A percentile compares a stretch with the other conserved stretches of the same genome.
Conservation (phyloP, 2,329 filamentous ascomycete species). For the Botrytis sinoallii region DNA sequence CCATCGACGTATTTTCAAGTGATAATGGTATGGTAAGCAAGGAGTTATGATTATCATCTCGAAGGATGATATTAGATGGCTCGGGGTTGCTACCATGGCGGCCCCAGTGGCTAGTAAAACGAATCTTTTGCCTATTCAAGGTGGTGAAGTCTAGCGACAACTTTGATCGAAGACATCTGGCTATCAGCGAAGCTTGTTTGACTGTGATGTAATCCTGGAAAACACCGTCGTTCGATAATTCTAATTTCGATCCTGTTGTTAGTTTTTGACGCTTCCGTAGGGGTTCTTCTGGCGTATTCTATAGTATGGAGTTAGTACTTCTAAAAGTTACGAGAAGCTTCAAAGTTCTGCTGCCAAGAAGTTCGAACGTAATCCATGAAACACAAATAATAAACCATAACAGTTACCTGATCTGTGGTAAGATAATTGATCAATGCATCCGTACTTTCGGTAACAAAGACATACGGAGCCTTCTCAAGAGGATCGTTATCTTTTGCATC, state of each 20-base stretch:
- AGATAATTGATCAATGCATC: conserved; percentile 8
- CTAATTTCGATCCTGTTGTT: neutral
- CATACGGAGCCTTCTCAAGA: neutral
- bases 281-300: conserved; percentile 22
- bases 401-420: neutral
- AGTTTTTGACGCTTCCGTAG: conserved; percentile 31
- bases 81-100: neutral
- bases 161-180: conserved; percentile 27
- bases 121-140: conserved; percentile 25
- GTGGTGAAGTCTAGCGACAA: conserved; percentile 11
- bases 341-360: neutral
- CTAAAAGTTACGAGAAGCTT: neutral
- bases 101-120: conserved; percentile 25
- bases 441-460: neutral
- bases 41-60: conserved; percentile 22
- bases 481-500: neutral
- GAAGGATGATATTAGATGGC: conserved; percentile 28
- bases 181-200: conserved; percentile 28
- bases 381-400: neutral
- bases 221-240: conserved; percentile 9
- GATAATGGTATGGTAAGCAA: conserved; percentile 26
- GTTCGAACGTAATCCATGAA: neutral
- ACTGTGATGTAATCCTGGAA: conserved; percentile 31
- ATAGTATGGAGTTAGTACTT: neutral
- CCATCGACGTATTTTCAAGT: neutral